phyloP scores from a whole-genome alignment of 2,329 filamentous ascomycete species.

The Diplodia seriata region DNA sequence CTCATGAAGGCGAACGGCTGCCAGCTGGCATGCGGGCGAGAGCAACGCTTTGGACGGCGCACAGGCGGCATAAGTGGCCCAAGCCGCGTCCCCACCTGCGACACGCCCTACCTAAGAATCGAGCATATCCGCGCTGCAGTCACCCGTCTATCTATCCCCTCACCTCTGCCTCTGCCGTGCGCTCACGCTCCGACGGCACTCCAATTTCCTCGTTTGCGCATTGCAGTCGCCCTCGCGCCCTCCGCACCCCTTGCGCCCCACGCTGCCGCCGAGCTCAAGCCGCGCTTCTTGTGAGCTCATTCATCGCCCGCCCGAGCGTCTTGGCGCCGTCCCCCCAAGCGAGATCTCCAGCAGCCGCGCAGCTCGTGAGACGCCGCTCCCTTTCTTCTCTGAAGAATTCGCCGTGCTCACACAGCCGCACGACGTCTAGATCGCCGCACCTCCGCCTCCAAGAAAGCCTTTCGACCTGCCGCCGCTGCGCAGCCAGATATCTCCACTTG shows the following conservation, averaged over 20 bases:
- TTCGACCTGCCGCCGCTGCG: conserved; percentile 7
- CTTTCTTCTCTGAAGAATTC: conserved; percentile 30
- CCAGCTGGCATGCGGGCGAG: conserved; percentile 21
- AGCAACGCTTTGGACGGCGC: background rate
- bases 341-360: conserved; percentile 31
- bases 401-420: conserved; percentile 28
- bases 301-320: conserved; percentile 27
- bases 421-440: conserved; percentile 22
- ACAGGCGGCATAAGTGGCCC: no score
- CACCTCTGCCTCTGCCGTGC: background rate
- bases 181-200: background rate
- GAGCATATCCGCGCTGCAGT: conserved; percentile 20
- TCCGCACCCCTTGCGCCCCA: conserved; percentile 21
- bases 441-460: background rate
- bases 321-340: conserved; percentile 32
- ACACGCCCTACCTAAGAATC: conserved; percentile 4
- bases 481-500: conserved; percentile 17
- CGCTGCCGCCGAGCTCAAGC: conserved; percentile 13
- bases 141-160: conserved; percentile 2
- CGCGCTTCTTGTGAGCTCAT: conserved; percentile 26
- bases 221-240: conserved; percentile 11
- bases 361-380: conserved; percentile 29
- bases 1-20: conserved; percentile 16
- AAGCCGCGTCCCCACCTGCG: no score
- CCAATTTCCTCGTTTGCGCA: conserved; percentile 6